These are phyloP conservation scores for Aspergillus mulundensis DNA, from an alignment of 495 filamentous ascomycete species.

Conservation along the genomic window DNA sequence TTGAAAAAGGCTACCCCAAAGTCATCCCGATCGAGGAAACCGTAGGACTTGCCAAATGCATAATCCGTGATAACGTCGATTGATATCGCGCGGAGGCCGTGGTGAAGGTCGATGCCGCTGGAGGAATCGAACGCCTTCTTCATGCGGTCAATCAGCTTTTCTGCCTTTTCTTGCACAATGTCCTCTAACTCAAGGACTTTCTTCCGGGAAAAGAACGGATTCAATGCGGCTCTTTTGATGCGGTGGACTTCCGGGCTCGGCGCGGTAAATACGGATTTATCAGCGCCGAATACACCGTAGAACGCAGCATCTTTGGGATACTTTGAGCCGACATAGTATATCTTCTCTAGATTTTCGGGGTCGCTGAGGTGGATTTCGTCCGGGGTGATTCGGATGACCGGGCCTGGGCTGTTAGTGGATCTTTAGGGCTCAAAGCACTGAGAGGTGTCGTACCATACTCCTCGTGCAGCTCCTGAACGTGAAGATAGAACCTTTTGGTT, in stretches of 20 bases:
- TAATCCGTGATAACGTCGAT: constrained; percentile 44
- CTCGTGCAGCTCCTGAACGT: constrained; percentile 14
- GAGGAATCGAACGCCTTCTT: constrained; percentile 9
- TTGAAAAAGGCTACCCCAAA: constrained; percentile 21
- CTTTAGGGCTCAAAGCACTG: background rate
- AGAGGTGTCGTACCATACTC: constrained; percentile 12
- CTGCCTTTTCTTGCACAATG: constrained; percentile 21
- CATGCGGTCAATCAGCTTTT: constrained; percentile 14
- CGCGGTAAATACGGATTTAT: constrained; percentile 20
- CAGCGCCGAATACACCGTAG: constrained; percentile 17
- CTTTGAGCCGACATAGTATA: constrained; percentile 28
- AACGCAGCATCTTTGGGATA: constrained; percentile 27
- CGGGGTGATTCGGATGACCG: constrained; percentile 35
- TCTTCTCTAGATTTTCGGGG: constrained; percentile 33
- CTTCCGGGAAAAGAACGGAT: constrained; percentile 41
- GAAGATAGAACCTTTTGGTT: constrained; percentile 14
- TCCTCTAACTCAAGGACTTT: constrained; percentile 29
- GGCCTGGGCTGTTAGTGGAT: constrained; percentile 8
- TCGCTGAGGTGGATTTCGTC: constrained; percentile 38
- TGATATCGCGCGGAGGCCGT: constrained; percentile 34
- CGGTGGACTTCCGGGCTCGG: constrained; percentile 29
- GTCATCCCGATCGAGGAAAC: constrained; percentile 17
- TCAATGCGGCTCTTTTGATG: constrained; percentile 26
- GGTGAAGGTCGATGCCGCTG: constrained; percentile 17
- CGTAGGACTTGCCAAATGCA: constrained; percentile 27